Evolutionary conservation across 2,329 filamentous ascomycete genomes (phyloP), one percentile per base, ranked within the genome.

Genomic region (Cordyceps tenuipes): DNA sequence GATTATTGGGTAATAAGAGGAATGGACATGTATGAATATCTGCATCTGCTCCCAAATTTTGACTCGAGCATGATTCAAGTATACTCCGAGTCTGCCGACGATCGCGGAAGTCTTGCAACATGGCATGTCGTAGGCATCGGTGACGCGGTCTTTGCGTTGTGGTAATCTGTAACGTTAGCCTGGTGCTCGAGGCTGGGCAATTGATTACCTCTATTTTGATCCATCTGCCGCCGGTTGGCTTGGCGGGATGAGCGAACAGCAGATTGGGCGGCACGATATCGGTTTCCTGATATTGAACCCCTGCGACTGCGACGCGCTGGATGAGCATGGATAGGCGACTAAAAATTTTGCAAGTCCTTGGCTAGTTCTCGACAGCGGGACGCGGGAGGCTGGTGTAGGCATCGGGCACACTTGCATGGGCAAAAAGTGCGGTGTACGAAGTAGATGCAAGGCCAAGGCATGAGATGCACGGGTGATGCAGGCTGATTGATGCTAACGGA

Each of bases 381-480:
- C 17, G 23, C 15, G 43, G 23, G 43, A 57, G 54, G 44, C 26
- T 48, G 54, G 44, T 48, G 19, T 44, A 19, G 29, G 19, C 29
- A 48, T 57, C 29, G 44, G 54, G 54, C 54, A 57, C 9, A 10
- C 26, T 48, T 15, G 46, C 21, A 57, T 36, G 9, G 36, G 29
- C 5, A 29, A 50, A 47, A 47, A 43, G 23, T 41, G 50, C 55
- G 55, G 55, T 57, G 55, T 57, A 57, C 23, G 55, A 48, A 6
- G 3, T 5, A 29, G 29, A 23, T 57, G 54, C 44, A 49, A 17
- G 44, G 3, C 2, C 21, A 29, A 13, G 46, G 7, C 13, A 3
- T 9, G 23, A 5, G 26, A 34, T 57, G 54, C 19, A 48, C n/a
- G 9, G 54, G 2, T 39, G 54, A 57, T 49, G 41, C 31, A 23